Percentiles rank a stretch among this genome's conserved stretches.
Conservation (phyloP, 148 eudicot species). For the Nyssa sinensis region DNA sequence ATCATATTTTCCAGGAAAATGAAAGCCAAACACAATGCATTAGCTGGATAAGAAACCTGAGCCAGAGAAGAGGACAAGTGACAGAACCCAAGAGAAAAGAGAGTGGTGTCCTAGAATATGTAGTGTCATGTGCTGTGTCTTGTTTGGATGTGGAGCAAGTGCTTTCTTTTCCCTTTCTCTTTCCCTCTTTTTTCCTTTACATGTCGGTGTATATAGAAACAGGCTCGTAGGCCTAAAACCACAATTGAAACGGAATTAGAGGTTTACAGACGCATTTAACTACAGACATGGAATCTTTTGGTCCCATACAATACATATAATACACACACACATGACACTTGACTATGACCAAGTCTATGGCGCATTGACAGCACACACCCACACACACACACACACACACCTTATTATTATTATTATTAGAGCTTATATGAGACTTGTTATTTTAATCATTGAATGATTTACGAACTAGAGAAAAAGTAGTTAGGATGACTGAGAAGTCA, state of each 20-base stretch:
- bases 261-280: not conserved
- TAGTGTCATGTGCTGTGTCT: not conserved
- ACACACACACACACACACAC: no score
- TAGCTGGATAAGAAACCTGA: not conserved
- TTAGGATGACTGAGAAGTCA: no score
- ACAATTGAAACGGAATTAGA: not conserved
- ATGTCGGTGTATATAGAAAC: not conserved
- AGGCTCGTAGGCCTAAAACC: not conserved
- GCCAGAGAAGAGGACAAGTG: conserved; percentile 1
- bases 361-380: no score
- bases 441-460: no score
- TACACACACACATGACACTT: not conserved
- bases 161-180: not conserved
- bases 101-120: conserved; percentile 1
- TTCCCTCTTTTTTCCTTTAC: no score
- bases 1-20: conserved; percentile 2
- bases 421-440: no score
- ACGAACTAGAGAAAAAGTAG: no score
- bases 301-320: not conserved
- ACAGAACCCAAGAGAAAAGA: not conserved
- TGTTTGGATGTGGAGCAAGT: conserved; percentile 1
- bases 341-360: no score
- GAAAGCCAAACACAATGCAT: not conserved
- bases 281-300: not conserved
- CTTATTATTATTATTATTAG: no score